phyloP scores from a whole-genome alignment of 345 rosid species.

The Aethionema arabicum region DNA sequence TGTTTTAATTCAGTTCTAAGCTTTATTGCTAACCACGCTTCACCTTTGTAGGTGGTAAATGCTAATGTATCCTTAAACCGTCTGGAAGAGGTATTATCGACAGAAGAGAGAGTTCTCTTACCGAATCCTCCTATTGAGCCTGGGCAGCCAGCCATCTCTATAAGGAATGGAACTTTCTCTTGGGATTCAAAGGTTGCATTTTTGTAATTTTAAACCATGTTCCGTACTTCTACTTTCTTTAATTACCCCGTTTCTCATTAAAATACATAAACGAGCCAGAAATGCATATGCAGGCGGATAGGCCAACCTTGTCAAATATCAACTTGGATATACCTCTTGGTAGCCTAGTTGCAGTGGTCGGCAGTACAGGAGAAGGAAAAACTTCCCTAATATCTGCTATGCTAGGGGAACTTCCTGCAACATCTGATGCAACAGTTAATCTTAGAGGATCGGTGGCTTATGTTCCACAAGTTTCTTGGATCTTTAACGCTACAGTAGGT shows the following conservation, averaged over 20 bases:
- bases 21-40: slow-evolving; percentile 30
- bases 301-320: slow-evolving; percentile 78
- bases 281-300: slow-evolving; percentile 65
- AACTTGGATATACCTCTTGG: slow-evolving; percentile 86
- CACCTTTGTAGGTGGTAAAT: slow-evolving; percentile 62
- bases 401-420: slow-evolving; percentile 97
- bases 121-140: slow-evolving; percentile 88
- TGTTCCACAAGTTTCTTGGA: slow-evolving; percentile 99
- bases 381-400: slow-evolving; percentile 93
- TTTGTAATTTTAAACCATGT: slow-evolving; percentile 7
- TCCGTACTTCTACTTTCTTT: slow-evolving; percentile 26
- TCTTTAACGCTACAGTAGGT: slow-evolving; percentile 97
- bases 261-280: slow-evolving; percentile 8
- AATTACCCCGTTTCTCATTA: slow-evolving; percentile 9
- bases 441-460: slow-evolving; percentile 88
- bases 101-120: slow-evolving; percentile 89
- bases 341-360: slow-evolving; percentile 93
- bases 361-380: slow-evolving; percentile 98
- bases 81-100: slow-evolving; percentile 82
- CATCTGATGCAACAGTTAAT: slow-evolving; percentile 59
- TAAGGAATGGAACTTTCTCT: slow-evolving; percentile 82
- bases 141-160: slow-evolving; percentile 69
- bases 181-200: slow-evolving; percentile 89
- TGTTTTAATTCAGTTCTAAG: slow-evolving; percentile 11
- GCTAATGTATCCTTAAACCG: slow-evolving; percentile 95